Evolutionary conservation across 2,329 filamentous ascomycete species (phyloP).

Genomic region (Emergomyces orientalis): DNA sequence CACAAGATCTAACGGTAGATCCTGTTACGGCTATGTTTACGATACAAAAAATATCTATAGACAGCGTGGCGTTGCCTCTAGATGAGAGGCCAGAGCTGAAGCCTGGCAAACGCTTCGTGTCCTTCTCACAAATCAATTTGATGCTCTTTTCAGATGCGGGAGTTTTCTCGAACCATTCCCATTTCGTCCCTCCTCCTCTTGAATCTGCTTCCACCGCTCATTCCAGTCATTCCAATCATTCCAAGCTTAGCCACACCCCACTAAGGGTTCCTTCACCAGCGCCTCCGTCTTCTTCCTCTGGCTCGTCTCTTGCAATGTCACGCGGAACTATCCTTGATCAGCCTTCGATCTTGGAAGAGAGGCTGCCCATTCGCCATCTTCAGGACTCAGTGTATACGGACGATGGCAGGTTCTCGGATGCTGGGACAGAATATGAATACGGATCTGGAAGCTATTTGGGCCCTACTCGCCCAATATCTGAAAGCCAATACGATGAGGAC

Average conservation of each 20-base stretch:
- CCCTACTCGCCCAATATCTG: conserved; percentile 22
- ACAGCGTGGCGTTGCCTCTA: conserved; percentile 21
- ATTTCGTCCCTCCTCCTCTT: conserved; percentile 26
- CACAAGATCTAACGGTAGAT: conserved; percentile 30
- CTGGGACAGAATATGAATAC: conserved; percentile 30
- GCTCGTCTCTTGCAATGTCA: conserved; percentile 26
- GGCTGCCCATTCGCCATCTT: not conserved
- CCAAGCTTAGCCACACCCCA: conserved; percentile 23
- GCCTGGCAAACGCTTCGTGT: conserved; percentile 37
- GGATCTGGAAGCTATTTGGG: conserved; percentile 21
- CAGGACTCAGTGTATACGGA: conserved; percentile 28
- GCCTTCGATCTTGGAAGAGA: conserved; percentile 4
- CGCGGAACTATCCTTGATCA: conserved; percentile 32
- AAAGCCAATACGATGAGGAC: conserved; percentile 22
- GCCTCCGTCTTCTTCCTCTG: conserved; percentile 19
- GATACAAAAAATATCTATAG: conserved; percentile 28
- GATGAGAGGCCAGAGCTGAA: conserved; percentile 19
- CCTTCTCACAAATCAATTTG: conserved; percentile 37
- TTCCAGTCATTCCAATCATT: conserved; percentile 20
- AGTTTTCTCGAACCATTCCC: conserved; percentile 40
- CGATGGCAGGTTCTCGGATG: conserved; percentile 36
- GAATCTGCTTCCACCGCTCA: conserved; percentile 16
- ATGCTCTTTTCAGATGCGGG: conserved; percentile 41
- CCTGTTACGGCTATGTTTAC: conserved; percentile 29
- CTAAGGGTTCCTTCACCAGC: conserved; percentile 20